Evolutionary conservation across 352 stramenopile genomes (phyloP), one percentile per base, ranked within the genome.

Genomic region (Pythium sp.): DNA sequence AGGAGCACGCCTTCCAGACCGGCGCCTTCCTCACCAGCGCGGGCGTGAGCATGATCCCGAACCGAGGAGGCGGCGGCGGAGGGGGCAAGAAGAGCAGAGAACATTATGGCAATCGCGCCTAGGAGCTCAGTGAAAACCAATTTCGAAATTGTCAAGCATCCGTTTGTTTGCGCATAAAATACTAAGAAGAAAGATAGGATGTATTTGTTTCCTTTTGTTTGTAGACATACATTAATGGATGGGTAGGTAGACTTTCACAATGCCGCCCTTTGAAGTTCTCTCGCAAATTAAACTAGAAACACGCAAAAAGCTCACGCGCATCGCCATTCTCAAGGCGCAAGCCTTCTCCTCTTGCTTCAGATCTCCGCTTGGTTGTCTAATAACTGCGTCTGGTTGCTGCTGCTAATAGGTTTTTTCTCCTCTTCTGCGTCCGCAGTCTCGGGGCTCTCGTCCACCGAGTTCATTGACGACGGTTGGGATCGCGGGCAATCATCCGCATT

Each of bases 351-450:
- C 24, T 69, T 60, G 43, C 47, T 28, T 76, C 73, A 86, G 62
- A 86, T 84, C 67, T 84, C 77, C 41, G 82, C 68, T 58, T 86
- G 79, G 65, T 84, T 84, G 56, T 63, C 69, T 7, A 58, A 7
- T 12, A 75, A 46, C 30, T 24, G 47, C 47, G 47, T 41, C 55
- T 34, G 36, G 3, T 3, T 14, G 47, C 12, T 41, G 12, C 15
- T 4, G 20, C 26, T 56, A 18, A 49, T 5, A 9, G 20, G 6
- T 53, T 57, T 46, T 34, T 18, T 72, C 14, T 69, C 47, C 22
- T 74, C 58, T 28, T 41, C 54, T 8, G 5, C 24, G 38, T 36
- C 53, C 5, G 30, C 80, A 67, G 20, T 68, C 64, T 75, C 71
- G 18, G 28, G 28, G 0, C 57, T 64, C 32, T 81, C 79, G 34